Base-by-base conservation (phyloP, 2,329 filamentous ascomycete genomes). In the Coniochaeta hoffmannii region DNA sequence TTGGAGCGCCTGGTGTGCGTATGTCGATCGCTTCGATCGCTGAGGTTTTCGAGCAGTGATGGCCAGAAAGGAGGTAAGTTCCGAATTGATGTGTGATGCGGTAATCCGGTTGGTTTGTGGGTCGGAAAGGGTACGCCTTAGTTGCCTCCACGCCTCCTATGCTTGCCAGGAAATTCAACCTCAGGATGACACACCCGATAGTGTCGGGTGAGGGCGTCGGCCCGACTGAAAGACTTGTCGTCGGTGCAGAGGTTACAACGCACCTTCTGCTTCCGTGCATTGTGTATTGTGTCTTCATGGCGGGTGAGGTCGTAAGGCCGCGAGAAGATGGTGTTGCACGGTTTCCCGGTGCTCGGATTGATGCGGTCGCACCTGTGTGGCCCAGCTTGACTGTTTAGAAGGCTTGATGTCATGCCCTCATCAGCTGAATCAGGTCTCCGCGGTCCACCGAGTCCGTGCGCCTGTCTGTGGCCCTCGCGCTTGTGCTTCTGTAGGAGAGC, bases 211-310 rank as follows among this genome's bases (percentile, higher is more conserved):
- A 97, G 78, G 1, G 94, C 94, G 74, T 99, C 94, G 60, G 93
- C 94, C 56, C 94, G 85, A 63, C 91, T 96, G 67, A 99, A 99
- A 0, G 90, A 95, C 80, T 97, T 97, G 67, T 97, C 93, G 65
- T 97, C 92, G 1, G 89, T 91, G 73, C 94, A 99, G 50, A 96
- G 75, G 59, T 92, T 86, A 71, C 94, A 99, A 46, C 90, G 86
- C 8, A 97, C 91, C 76, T 97, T 97, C 70, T 92, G 86, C 78
- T 97, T 97, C 64, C 89, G 85, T 1, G 86, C 87, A 64, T 97
- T 97, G 79, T 97, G 94, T 61, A 97, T 97, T 0, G 94, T 97
- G 62, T 97, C 93, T 70, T 99, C 94, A 68, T 99, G 94, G 22
- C 94, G 82, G 0, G 94, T 99, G 53, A 99, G 79, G 71, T 99